Evolutionary conservation across 495 filamentous ascomycete species (phyloP).

Genomic region (Eremomyces bilateralis): DNA sequence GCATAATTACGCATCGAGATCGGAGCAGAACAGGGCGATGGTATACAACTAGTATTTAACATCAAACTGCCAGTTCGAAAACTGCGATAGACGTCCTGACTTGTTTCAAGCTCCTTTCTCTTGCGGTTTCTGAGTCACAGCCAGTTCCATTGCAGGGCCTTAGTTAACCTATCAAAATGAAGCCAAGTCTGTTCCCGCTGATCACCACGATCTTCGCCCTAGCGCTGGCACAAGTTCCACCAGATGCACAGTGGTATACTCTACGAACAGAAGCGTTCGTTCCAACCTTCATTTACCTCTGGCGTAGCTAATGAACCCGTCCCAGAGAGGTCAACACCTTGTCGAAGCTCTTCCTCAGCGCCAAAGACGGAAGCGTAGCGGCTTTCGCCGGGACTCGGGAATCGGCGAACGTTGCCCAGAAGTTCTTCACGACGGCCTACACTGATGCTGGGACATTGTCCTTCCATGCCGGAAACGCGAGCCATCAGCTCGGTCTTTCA

Average conservation of each 20-base stretch:
- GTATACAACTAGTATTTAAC: no score
- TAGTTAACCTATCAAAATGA: neutral
- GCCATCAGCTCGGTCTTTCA: neutral
- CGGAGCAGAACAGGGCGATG: no score
- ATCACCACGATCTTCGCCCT: neutral
- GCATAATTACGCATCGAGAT: no score
- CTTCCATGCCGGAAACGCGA: neutral
- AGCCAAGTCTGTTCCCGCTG: neutral
- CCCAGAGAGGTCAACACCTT: neutral
- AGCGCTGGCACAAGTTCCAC: neutral
- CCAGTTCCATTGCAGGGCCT: no score
- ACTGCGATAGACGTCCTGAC: no score
- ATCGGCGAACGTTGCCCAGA: neutral
- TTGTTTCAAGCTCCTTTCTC: no score
- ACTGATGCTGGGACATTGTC: neutral
- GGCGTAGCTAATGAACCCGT: neutral
- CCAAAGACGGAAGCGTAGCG: neutral
- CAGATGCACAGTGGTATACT: neutral
- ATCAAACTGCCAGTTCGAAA: no score
- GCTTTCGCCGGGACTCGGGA: neutral
- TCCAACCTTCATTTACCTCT: neutral
- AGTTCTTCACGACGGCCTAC: neutral
- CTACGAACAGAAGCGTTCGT: neutral
- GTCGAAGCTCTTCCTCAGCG: neutral
- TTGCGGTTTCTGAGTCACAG: no score